Evolutionary conservation across 805 yeast species (phyloP).

Genomic region (Teunomyces funiuensis): DNA sequence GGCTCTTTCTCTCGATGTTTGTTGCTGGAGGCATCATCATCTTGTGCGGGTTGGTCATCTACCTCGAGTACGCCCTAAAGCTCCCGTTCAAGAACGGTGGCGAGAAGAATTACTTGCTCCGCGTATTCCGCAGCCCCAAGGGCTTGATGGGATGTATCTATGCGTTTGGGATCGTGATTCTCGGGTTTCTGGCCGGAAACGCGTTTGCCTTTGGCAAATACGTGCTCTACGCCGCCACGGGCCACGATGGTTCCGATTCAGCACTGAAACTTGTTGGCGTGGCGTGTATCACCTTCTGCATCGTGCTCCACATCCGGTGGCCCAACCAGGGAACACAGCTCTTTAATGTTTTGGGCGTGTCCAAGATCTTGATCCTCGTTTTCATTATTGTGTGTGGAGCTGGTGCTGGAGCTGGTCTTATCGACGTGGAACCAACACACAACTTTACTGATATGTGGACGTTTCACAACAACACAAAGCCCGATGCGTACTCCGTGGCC

Average conservation of each 20-base stretch:
- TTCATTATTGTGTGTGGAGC: slow-evolving; percentile 51
- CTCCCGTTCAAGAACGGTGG: slow-evolving; percentile 44
- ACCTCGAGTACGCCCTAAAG: slow-evolving; percentile 40
- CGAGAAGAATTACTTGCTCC: slow-evolving; percentile 39
- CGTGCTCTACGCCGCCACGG: slow-evolving; percentile 38
- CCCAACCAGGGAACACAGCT: slow-evolving; percentile 52
- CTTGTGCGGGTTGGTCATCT: slow-evolving; percentile 40
- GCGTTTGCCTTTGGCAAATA: slow-evolving; percentile 66
- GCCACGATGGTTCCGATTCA: slow-evolving; percentile 23
- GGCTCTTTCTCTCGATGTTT: slow-evolving; percentile 33
- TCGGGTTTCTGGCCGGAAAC: slow-evolving; percentile 64
- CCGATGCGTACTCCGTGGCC: slow-evolving; percentile 48
- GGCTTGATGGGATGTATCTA: slow-evolving; percentile 40
- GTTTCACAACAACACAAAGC: slow-evolving; percentile 16
- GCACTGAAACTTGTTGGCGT: slow-evolving; percentile 48
- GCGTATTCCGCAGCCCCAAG: slow-evolving; percentile 32
- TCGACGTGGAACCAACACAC: slow-evolving; percentile 19
- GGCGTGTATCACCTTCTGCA: slow-evolving; percentile 45
- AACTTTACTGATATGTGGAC: slow-evolving; percentile 38
- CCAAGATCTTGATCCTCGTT: slow-evolving; percentile 51
- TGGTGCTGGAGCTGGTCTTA: slow-evolving; percentile 35
- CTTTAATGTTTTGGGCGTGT: slow-evolving; percentile 54
- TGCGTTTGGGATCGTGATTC: slow-evolving; percentile 53
- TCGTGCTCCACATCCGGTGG: slow-evolving; percentile 46
- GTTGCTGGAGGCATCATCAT: slow-evolving; percentile 37